A percentile compares a stretch with the other conserved stretches of the same genome.
Conservation (phyloP, 1,284 basidiomycete species). For the Ustilago trichophora region DNA sequence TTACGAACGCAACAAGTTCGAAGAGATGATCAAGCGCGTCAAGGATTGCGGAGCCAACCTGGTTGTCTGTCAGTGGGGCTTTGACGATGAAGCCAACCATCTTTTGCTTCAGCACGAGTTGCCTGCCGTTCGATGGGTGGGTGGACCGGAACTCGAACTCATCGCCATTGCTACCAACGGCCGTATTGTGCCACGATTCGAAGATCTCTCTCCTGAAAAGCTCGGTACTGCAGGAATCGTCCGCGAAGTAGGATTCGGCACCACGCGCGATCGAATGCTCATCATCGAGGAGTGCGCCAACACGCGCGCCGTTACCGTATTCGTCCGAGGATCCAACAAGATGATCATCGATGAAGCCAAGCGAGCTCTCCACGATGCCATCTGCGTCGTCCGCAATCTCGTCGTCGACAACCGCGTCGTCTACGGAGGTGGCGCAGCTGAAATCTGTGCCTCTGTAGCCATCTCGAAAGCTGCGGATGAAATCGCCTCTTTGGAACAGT, state of each 20-base stretch:
- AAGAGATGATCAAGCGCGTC: slow-evolving; percentile 94
- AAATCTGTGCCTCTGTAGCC: slow-evolving; percentile 92
- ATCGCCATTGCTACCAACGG: slow-evolving; percentile 99
- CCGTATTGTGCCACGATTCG: slow-evolving; percentile 96
- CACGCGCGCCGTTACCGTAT: slow-evolving; percentile 93
- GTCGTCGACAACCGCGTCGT: slow-evolving; percentile 96
- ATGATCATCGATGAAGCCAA: slow-evolving; percentile 98
- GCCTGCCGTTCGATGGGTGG: slow-evolving; percentile 98
- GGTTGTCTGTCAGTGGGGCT: slow-evolving; percentile 99
- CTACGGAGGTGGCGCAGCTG: slow-evolving; percentile 96
- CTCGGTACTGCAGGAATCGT: slow-evolving; percentile 92
- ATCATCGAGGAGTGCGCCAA: slow-evolving; percentile 99
- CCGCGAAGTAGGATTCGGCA: slow-evolving; percentile 92
- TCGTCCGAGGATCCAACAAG: slow-evolving; percentile 97
- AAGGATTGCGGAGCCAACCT: slow-evolving; percentile 98
- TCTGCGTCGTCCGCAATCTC: slow-evolving; percentile 95
- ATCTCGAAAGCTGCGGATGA: slow-evolving; percentile 91
- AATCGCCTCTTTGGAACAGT: slow-evolving; percentile 97
- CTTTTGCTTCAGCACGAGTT: slow-evolving; percentile 95
- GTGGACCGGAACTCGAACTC: slow-evolving; percentile 98
- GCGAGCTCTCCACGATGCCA: slow-evolving; percentile 94
- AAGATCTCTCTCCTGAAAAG: slow-evolving; percentile 90
- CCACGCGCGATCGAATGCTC: slow-evolving; percentile 98
- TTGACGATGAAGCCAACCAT: slow-evolving; percentile 99
- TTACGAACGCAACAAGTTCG: slow-evolving; percentile 95